These are phyloP conservation scores for Apostasia shenzhenica DNA, from an alignment of 106 monocot species.

Conservation along the genomic window DNA sequence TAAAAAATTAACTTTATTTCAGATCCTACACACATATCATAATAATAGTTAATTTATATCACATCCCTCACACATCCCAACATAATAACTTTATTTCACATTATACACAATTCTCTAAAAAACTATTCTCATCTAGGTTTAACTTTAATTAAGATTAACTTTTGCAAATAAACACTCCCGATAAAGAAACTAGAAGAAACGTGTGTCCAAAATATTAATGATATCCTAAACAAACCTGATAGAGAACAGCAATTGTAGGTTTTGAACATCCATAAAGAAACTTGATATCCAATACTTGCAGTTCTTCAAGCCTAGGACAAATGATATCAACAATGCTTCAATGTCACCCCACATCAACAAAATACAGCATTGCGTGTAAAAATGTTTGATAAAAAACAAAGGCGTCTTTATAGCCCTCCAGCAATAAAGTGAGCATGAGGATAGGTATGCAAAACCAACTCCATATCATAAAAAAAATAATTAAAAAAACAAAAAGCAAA, in stretches of 20 bases:
- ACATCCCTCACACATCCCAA: too few species aligned
- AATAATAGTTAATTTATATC: too few species aligned
- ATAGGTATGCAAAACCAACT: constrained; percentile 1
- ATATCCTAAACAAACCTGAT: constrained; percentile 54
- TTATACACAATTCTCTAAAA: too few species aligned
- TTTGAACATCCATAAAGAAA: constrained; percentile 93
- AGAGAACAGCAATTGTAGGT: constrained; percentile 95
- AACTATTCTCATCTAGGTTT: too few species aligned
- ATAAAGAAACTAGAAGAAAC: too few species aligned
- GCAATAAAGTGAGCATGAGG: background rate
- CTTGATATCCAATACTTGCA: constrained; percentile 98
- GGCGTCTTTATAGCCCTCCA: background rate
- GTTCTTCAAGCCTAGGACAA: constrained; percentile 84
- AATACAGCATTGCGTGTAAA: too few species aligned
- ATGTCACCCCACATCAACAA: background rate
- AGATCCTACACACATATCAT: too few species aligned
- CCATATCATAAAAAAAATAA: background rate
- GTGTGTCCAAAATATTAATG: too few species aligned
- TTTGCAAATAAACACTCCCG: too few species aligned
- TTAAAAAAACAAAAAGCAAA: background rate
- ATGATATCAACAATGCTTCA: constrained; percentile 1
- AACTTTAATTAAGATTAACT: too few species aligned
- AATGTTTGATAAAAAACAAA: background rate
- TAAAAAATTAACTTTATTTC: too few species aligned
- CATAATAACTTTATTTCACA: too few species aligned